Evolutionary conservation across 768 basidiomycete species (phyloP).

Genomic region (Serendipita indica): DNA sequence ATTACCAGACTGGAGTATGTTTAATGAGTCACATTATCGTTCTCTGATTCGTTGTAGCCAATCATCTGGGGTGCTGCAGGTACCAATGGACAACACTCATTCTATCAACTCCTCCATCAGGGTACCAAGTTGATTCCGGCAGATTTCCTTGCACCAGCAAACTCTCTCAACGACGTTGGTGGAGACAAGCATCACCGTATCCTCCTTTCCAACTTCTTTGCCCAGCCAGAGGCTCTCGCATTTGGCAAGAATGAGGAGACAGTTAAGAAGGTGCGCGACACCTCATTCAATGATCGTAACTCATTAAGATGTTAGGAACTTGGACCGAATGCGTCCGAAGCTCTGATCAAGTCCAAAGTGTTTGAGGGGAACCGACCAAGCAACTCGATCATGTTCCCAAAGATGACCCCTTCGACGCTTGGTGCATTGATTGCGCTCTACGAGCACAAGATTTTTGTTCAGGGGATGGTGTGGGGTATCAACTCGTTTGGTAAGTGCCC

Average conservation of each 20-base stretch:
- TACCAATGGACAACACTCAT: conserved; percentile 98
- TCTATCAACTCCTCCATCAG: conserved; percentile 95
- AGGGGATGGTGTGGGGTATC: conserved; percentile 96
- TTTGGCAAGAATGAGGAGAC: conserved; percentile 93
- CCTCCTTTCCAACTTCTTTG: conserved; percentile 94
- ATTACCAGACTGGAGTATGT: conserved; percentile 91
- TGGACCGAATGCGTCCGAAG: conserved; percentile 53
- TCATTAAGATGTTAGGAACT: conserved; percentile 25
- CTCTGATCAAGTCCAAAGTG: conserved; percentile 89
- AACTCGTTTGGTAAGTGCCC: conserved; percentile 77
- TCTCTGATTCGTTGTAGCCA: conserved; percentile 35
- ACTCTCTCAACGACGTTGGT: conserved; percentile 77
- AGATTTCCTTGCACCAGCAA: conserved; percentile 84
- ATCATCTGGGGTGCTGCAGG: conserved; percentile 99
- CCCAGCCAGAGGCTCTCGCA: conserved; percentile 92
- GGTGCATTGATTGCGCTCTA: conserved; percentile 85
- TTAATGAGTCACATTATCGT: conserved; percentile 8
- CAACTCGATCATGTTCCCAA: conserved; percentile 90
- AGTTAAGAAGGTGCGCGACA: conserved; percentile 33
- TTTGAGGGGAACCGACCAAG: conserved; percentile 96
- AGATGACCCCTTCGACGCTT: conserved; percentile 77
- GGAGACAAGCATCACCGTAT: conserved; percentile 92
- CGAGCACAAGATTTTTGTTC: conserved; percentile 98
- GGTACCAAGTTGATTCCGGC: conserved; percentile 85
- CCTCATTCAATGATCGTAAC: not conserved